phyloP scores from a whole-genome alignment of 2,329 filamentous ascomycete genomes.

The Fusarium abutilonis region DNA sequence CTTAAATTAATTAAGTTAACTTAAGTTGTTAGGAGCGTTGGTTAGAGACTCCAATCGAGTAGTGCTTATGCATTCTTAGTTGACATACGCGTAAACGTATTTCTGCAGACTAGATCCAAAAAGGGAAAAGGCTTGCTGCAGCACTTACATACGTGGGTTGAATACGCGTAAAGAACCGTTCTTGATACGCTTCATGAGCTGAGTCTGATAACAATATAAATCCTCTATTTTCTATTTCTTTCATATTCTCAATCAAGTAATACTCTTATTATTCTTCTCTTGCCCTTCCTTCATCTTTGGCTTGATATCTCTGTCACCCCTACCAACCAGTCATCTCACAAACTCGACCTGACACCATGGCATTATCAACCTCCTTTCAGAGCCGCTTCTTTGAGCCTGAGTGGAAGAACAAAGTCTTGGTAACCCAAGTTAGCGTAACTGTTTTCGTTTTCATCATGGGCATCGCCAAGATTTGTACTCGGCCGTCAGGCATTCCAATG shows the following conservation, averaged over 20 bases:
- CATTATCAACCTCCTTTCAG: constrained; percentile 19
- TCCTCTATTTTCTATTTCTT: neutral
- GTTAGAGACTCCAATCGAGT: too few species aligned
- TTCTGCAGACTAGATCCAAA: neutral
- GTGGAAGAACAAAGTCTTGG: constrained; percentile 30
- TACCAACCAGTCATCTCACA: neutral
- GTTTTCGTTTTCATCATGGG: constrained; percentile 16
- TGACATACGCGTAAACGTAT: too few species aligned
- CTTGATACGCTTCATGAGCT: neutral
- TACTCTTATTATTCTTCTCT: neutral
- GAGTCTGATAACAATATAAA: neutral
- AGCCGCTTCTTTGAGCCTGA: constrained; percentile 24
- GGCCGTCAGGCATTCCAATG: constrained; percentile 20
- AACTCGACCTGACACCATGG: constrained; percentile 6
- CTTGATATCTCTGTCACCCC: neutral
- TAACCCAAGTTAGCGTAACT: neutral
- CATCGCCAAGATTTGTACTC: constrained; percentile 25
- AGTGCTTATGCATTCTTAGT: too few species aligned
- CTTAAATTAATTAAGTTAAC: too few species aligned
- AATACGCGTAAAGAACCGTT: neutral
- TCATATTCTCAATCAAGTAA: too few species aligned
- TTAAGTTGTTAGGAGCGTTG: too few species aligned
- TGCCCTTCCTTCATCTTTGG: neutral
- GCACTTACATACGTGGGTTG: neutral
- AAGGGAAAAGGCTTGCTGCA: too few species aligned